Percentiles rank a stretch among this genome's conserved stretches.
Evolutionary conservation across 2,329 filamentous ascomycete genomes (phyloP).

Genomic region (Podosphaera xanthii): DNA sequence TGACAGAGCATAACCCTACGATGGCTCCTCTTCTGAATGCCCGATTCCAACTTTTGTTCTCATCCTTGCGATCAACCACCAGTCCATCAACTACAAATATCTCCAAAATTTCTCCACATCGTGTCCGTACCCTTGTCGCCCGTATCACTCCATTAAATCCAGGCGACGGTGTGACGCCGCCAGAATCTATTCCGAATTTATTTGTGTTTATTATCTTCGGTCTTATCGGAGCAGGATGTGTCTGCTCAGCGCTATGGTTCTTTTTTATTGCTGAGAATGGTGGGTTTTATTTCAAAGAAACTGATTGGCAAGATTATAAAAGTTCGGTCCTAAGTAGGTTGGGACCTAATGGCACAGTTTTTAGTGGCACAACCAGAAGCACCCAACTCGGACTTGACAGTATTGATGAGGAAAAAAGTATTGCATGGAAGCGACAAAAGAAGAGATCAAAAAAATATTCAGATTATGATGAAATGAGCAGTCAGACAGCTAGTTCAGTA

Average conservation of each 20-base stretch:
- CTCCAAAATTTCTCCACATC: neutral
- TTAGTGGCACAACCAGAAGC: slow-evolving; percentile 60
- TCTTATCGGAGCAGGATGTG: slow-evolving; percentile 13
- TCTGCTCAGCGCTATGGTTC: slow-evolving; percentile 64
- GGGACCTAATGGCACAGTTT: slow-evolving; percentile 68
- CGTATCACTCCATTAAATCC: slow-evolving; percentile 17
- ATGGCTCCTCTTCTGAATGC: neutral
- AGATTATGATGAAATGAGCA: slow-evolving; percentile 12
- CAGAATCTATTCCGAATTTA: slow-evolving; percentile 29
- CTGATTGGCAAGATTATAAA: slow-evolving; percentile 98
- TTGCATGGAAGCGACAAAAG: slow-evolving; percentile 18
- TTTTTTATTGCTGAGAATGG: slow-evolving; percentile 98
- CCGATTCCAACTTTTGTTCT: neutral
- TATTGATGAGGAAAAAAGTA: slow-evolving; percentile 35
- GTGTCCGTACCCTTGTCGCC: slow-evolving; percentile 4
- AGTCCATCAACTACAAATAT: neutral
- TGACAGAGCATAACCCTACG: too few species aligned
- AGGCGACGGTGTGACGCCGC: slow-evolving; percentile 26
- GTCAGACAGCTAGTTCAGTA: slow-evolving; percentile 2
- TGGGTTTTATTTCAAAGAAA: slow-evolving; percentile 64
- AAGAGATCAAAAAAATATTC: slow-evolving; percentile 18
- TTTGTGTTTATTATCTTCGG: slow-evolving; percentile 55
- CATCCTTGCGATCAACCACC: neutral
- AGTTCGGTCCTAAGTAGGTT: slow-evolving; percentile 73
- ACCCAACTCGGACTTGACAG: slow-evolving; percentile 76